phyloP scores from a whole-genome alignment of 2,329 filamentous ascomycete genomes.

The Shiraia sp. region DNA sequence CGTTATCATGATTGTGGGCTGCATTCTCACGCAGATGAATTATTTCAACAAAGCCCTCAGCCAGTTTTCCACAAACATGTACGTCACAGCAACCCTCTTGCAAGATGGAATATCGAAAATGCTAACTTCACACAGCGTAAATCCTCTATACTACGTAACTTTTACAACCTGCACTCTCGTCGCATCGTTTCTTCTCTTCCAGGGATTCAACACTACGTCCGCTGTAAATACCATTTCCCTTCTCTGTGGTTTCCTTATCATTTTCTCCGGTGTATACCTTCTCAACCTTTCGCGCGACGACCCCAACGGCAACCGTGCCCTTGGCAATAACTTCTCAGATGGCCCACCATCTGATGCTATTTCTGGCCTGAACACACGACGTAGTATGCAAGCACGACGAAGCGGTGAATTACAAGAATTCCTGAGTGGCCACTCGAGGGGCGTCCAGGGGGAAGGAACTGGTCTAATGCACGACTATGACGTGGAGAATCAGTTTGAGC shows the following conservation, averaged over 20 bases:
- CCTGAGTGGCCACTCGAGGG: conserved; percentile 9
- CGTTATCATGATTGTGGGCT: conserved; percentile 87
- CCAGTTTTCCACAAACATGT: conserved; percentile 98
- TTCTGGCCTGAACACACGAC: conserved; percentile 83
- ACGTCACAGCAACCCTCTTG: conserved; percentile 45
- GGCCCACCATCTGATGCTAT: conserved; percentile 90
- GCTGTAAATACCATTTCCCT: conserved; percentile 90
- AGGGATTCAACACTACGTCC: conserved; percentile 93
- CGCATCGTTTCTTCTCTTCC: conserved; percentile 94
- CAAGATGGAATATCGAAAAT: not conserved
- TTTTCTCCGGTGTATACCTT: conserved; percentile 93
- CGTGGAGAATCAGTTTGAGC: conserved; percentile 72
- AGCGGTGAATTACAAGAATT: conserved; percentile 47
- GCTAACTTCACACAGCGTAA: conserved; percentile 65
- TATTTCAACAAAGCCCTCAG: conserved; percentile 99
- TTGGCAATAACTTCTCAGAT: conserved; percentile 62
- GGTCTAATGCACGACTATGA: conserved; percentile 89
- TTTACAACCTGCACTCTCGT: conserved; percentile 94
- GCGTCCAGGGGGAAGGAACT: conserved; percentile 64
- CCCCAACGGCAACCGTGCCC: conserved; percentile 73
- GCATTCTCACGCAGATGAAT: conserved; percentile 99
- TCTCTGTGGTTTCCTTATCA: conserved; percentile 89
- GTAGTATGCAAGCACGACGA: conserved; percentile 88
- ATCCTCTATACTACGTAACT: conserved; percentile 95
- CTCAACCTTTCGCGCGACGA: conserved; percentile 94